Base-by-base conservation (phyloP, 2,329 filamentous ascomycete species). In the Ustilaginoidea virens region DNA sequence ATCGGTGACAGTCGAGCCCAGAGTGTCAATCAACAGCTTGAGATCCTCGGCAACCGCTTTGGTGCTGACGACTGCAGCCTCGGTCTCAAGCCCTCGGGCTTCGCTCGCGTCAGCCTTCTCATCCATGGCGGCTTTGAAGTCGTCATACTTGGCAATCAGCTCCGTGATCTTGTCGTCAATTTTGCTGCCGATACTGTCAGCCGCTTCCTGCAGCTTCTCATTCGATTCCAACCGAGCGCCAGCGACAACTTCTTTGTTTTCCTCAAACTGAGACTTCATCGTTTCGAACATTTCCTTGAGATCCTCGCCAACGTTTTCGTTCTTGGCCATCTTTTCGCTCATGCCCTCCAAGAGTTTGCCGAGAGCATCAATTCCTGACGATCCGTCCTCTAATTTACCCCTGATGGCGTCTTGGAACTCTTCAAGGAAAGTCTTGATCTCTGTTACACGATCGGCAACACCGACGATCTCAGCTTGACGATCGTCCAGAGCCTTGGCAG, bases 11-110 rank as follows among this genome's bases (percentile, higher is more conserved):
- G 75, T 77, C 20, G 73, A 72, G 6, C 83, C 81, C 26, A 94
- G 74, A 0, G 81, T 85, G 41, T 92, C 85, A 32, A 93, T 76
- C 1, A 92, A 71, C 7, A 81, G 59, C 51, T 82, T 87, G 33
- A 96, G 69, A 41, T 96, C 90, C 36, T 94, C 86, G 0, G 83
- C 74, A 30, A 92, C 70, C 4, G 69, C 65, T 53, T 85, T 93
- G 16, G 80, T 87, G 35, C 66, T 70, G 11, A 74, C 63, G 6
- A 92, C 61, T 4, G 83, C 72, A 31, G 80, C 75, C 33, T 86
- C 71, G 36, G 85, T 74, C 38, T 79, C 69, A 19, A 68, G 56
- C 18, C 81, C 74, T 33, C 80, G 76, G 38, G 80, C 75, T 41
- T 87, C 82, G 30, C 74, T 71, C 19, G 76, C 67, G 38, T 75